A percentile compares a stretch with the other conserved stretches of the same genome.
Evolutionary conservation across 2,329 filamentous ascomycete species (phyloP).

Genomic region (Calycina marina): DNA sequence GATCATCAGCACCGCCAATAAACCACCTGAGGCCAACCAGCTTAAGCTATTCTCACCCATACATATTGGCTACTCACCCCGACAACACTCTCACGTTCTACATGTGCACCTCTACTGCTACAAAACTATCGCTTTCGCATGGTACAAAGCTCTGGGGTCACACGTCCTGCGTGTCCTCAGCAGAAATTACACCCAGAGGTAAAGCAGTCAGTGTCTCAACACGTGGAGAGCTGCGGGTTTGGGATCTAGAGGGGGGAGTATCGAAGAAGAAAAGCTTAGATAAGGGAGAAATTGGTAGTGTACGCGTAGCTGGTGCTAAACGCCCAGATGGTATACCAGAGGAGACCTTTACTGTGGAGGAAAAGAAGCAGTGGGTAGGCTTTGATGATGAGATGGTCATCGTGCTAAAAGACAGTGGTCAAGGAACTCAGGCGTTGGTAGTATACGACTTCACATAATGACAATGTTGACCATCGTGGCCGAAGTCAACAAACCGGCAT

Average conservation of each 20-base stretch:
- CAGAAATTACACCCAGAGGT: constrained; percentile 51
- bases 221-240: constrained; percentile 46
- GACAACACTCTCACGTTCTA: constrained; percentile 62
- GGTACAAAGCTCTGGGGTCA: constrained; percentile 57
- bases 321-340: neutral
- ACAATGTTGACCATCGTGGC: too few species aligned
- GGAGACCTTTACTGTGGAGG: neutral
- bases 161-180: constrained; percentile 53
- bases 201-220: constrained; percentile 56
- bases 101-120: constrained; percentile 45
- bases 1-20: constrained; percentile 5
- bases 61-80: constrained; percentile 51
- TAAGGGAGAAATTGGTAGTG: constrained; percentile 2
- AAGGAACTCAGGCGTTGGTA: constrained; percentile 44
- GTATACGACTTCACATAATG: constrained; percentile 55
- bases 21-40: too few species aligned
- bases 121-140: constrained; percentile 39
- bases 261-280: constrained; percentile 22
- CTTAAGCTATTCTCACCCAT: constrained; percentile 43
- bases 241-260: constrained; percentile 51
- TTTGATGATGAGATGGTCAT: constrained; percentile 63
- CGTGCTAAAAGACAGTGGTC: constrained; percentile 42
- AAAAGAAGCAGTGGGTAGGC: constrained; percentile 40
- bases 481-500: too few species aligned
- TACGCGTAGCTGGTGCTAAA: neutral